A percentile compares a stretch with the other conserved stretches of the same genome.
phyloP scores from a whole-genome alignment of 495 filamentous ascomycete genomes.

The Neurospora sp. region DNA sequence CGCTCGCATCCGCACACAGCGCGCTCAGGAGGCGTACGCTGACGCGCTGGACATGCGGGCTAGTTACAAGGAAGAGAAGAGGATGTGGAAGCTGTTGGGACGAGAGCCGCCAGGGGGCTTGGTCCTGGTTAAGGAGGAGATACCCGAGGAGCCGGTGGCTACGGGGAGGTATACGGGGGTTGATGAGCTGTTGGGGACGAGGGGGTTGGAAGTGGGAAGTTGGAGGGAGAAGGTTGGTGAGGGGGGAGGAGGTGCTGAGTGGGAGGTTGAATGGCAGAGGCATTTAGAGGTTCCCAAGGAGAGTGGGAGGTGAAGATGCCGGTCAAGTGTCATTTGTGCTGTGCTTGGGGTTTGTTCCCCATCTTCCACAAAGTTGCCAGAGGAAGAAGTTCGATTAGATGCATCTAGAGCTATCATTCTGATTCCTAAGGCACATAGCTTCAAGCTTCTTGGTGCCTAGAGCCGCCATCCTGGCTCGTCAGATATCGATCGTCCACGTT shows the following conservation, averaged over 20 bases:
- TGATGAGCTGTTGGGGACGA: slow-evolving; percentile 36
- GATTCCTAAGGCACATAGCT: too few species aligned
- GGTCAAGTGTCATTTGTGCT: neutral
- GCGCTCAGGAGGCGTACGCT: slow-evolving; percentile 39
- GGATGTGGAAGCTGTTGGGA: slow-evolving; percentile 44
- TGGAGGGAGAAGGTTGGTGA: slow-evolving; percentile 3
- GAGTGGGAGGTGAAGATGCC: neutral
- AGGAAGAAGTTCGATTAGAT: neutral
- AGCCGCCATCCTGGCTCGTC: too few species aligned
- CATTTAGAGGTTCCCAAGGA: neutral
- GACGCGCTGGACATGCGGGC: slow-evolving; percentile 43
- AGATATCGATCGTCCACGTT: too few species aligned
- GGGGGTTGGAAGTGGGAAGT: slow-evolving; percentile 20
- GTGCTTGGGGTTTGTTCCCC: neutral
- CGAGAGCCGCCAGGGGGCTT: slow-evolving; percentile 29
- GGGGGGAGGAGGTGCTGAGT: neutral
- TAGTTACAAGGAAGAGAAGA: slow-evolving; percentile 45
- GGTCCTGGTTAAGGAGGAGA: slow-evolving; percentile 42
- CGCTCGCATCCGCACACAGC: slow-evolving; percentile 22
- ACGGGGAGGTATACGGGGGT: slow-evolving; percentile 1
- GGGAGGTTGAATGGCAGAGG: slow-evolving; percentile 1
- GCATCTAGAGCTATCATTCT: neutral
- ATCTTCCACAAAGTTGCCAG: too few species aligned
- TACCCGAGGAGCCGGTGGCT: neutral
- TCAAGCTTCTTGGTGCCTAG: too few species aligned